phyloP scores from a whole-genome alignment of 2,329 filamentous ascomycete species.

The Microascus cirrosus region DNA sequence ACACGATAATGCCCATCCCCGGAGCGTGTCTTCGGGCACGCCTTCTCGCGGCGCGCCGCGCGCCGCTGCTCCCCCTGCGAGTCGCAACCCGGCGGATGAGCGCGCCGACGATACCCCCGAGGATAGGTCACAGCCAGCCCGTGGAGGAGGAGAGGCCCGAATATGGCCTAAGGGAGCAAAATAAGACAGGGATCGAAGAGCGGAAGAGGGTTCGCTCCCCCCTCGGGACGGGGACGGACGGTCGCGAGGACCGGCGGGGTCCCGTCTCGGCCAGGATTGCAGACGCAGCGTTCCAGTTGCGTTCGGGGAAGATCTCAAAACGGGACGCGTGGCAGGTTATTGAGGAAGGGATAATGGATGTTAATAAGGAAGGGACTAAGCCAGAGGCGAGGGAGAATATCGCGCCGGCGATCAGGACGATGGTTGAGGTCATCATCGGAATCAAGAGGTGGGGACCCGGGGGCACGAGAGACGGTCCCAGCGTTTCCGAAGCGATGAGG shows the following conservation, averaged over 20 bases:
- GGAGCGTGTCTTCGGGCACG: neutral
- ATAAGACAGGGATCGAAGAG: neutral
- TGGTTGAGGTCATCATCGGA: conserved; percentile 1
- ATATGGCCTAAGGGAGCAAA: neutral
- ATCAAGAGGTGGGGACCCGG: conserved; percentile 1
- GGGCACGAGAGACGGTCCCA: neutral
- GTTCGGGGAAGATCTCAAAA: neutral
- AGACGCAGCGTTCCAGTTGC: neutral
- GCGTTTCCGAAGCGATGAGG: conserved; percentile 4
- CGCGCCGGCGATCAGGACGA: neutral
- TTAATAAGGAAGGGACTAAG: neutral
- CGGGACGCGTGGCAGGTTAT: neutral
- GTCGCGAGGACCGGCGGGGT: neutral
- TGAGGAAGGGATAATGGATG: neutral
- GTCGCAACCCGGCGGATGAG: neutral
- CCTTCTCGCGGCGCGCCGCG: neutral
- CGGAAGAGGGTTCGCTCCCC: neutral
- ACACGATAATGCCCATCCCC: neutral
- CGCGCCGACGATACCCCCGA: neutral
- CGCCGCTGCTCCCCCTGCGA: neutral
- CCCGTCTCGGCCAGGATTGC: neutral
- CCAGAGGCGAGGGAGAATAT: neutral
- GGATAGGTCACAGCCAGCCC: neutral
- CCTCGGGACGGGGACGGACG: neutral
- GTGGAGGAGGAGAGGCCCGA: neutral